These are phyloP conservation scores for Thelonectria blattea DNA, from an alignment of 2,329 filamentous ascomycete genomes.

Conservation along the genomic window DNA sequence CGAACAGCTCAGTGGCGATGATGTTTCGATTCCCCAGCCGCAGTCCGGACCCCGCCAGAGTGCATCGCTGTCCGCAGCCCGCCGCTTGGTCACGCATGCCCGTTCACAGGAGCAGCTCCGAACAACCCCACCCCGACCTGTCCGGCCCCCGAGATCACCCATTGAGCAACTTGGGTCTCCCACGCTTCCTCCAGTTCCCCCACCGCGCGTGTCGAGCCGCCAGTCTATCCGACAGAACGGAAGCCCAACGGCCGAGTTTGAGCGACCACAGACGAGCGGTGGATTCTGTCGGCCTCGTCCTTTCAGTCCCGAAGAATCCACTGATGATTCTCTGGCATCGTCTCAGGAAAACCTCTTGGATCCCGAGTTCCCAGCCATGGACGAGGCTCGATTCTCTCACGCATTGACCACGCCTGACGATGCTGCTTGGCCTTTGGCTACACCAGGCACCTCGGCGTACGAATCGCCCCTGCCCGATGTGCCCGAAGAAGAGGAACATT, in stretches of 20 bases:
- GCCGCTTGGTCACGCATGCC: slow-evolving; percentile 49
- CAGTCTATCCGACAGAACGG: slow-evolving; percentile 53
- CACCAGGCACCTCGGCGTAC: slow-evolving; percentile 38
- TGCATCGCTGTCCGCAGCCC: slow-evolving; percentile 36
- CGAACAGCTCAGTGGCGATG: slow-evolving; percentile 27
- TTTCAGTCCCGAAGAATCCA: slow-evolving; percentile 41
- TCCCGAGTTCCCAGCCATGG: slow-evolving; percentile 13
- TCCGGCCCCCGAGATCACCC: slow-evolving; percentile 47
- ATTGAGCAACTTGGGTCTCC: slow-evolving; percentile 34
- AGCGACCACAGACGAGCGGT: slow-evolving; percentile 53
- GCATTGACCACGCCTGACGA: slow-evolving; percentile 52
- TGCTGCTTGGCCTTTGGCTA: slow-evolving; percentile 49
- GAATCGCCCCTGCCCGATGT: slow-evolving; percentile 62
- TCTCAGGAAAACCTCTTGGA: slow-evolving; percentile 25
- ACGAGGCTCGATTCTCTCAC: slow-evolving; percentile 41
- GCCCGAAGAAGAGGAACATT: slow-evolving; percentile 66
- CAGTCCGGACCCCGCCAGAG: slow-evolving; percentile 26
- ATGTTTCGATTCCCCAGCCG: slow-evolving; percentile 18
- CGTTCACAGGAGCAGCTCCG: slow-evolving; percentile 59
- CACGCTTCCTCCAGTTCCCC: slow-evolving; percentile 51
- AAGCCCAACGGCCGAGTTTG: slow-evolving; percentile 45
- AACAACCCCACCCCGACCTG: slow-evolving; percentile 55
- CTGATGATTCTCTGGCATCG: slow-evolving; percentile 28
- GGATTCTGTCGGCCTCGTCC: slow-evolving; percentile 54
- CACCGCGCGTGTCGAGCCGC: slow-evolving; percentile 62